Conservation (phyloP, 1,284 basidiomycete genomes). For the Cryptococcus sp. region DNA sequence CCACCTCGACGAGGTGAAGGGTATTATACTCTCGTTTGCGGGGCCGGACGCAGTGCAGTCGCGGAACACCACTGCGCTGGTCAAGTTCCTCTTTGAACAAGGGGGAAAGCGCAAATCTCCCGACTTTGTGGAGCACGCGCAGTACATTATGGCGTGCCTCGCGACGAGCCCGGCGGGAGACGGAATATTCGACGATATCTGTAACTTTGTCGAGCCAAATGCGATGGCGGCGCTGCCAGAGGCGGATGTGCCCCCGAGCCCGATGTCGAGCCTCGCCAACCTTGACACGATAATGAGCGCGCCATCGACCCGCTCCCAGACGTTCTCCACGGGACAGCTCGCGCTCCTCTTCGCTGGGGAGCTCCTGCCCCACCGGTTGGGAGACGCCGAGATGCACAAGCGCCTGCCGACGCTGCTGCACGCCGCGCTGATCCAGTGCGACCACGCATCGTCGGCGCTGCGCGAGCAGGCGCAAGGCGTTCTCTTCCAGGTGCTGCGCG, state of each 20-base stretch:
- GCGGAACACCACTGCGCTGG: conserved; percentile 70
- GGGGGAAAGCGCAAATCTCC: conserved; percentile 76
- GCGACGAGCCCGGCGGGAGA: conserved; percentile 72
- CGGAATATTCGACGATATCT: conserved; percentile 76
- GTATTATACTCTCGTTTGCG: conserved; percentile 68
- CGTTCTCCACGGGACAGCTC: conserved; percentile 74
- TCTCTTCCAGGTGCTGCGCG: conserved; percentile 73
- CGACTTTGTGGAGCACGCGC: conserved; percentile 73
- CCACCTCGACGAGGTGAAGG: conserved; percentile 77
- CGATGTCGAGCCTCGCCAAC: conserved; percentile 48
- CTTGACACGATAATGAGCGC: conserved; percentile 45
- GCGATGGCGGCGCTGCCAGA: conserved; percentile 70
- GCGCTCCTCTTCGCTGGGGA: conserved; percentile 83
- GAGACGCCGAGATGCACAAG: conserved; percentile 60
- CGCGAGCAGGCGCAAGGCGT: conserved; percentile 67
- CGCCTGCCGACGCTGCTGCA: conserved; percentile 75
- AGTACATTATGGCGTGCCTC: conserved; percentile 78
- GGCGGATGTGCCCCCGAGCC: conserved; percentile 68
- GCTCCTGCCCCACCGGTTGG: conserved; percentile 71
- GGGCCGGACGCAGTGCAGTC: conserved; percentile 22
- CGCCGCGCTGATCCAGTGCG: conserved; percentile 76
- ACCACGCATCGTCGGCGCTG: conserved; percentile 68
- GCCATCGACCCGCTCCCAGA: conserved; percentile 30
- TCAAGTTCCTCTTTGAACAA: conserved; percentile 82
- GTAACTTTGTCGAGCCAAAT: conserved; percentile 75